phyloP scores from a whole-genome alignment of 176 grass and related monocot species.

The Raddia guianensis region DNA sequence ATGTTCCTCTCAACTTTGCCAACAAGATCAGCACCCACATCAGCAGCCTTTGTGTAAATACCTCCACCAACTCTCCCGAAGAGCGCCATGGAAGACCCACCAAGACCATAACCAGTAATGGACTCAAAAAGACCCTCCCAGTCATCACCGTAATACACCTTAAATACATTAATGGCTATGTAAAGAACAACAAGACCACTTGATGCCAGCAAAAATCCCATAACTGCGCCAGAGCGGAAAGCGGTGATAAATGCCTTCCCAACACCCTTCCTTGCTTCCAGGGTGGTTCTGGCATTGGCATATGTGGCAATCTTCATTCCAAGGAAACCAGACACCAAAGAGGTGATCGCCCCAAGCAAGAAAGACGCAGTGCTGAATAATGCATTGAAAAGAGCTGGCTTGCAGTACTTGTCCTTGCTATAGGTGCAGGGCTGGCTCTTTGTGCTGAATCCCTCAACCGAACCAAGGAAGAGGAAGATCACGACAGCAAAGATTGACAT shows the following conservation, averaged over 20 bases:
- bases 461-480: conserved; percentile 72
- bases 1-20: conserved; percentile 93
- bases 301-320: conserved; percentile 93
- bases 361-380: conserved; percentile 74
- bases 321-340: conserved; percentile 84
- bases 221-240: conserved; percentile 87
- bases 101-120: conserved; percentile 94
- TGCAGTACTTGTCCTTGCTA: conserved; percentile 67
- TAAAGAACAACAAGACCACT: conserved; percentile 87
- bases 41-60: conserved; percentile 95
- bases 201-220: conserved; percentile 86
- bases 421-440: conserved; percentile 70
- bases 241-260: conserved; percentile 83
- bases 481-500: conserved; percentile 54
- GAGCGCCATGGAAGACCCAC: conserved; percentile 91
- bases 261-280: conserved; percentile 90
- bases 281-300: conserved; percentile 83
- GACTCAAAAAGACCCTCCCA: conserved; percentile 91
- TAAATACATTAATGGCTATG: conserved; percentile 77
- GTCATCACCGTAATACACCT: conserved; percentile 85
- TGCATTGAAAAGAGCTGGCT: conserved; percentile 71
- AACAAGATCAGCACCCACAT: conserved; percentile 94
- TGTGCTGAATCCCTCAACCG: conserved; percentile 73
- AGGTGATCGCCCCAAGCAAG: conserved; percentile 89
- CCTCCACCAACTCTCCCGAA: conserved; percentile 89